phyloP scores from a whole-genome alignment of 495 filamentous ascomycete genomes.

The Penicillium silybi region DNA sequence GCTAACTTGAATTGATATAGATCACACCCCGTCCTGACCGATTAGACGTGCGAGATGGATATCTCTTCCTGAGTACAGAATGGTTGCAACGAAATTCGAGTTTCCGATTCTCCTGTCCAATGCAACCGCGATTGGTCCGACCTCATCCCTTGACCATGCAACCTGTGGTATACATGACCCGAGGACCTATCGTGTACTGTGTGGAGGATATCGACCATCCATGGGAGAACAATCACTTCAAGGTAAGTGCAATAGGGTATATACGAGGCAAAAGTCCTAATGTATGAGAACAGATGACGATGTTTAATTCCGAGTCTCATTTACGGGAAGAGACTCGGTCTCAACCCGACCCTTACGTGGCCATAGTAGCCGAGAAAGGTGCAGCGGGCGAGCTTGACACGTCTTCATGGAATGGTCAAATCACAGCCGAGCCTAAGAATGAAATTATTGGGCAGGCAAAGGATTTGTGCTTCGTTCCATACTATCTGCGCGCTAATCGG shows the following conservation, averaged over 20 bases:
- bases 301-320: constrained; percentile 17
- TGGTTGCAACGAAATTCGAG: constrained; percentile 28
- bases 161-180: constrained; percentile 44
- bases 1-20: constrained; percentile 16
- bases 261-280: background rate
- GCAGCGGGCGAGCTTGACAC: constrained; percentile 30
- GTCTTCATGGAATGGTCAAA: constrained; percentile 24
- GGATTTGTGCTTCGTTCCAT: constrained; percentile 45
- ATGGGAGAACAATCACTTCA: constrained; percentile 57
- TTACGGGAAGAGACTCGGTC: constrained; percentile 18
- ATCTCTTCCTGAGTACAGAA: constrained; percentile 38
- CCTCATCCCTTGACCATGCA: constrained; percentile 52
- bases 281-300: constrained; percentile 4
- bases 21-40: constrained; percentile 20
- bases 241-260: constrained; percentile 18
- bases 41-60: constrained; percentile 38
- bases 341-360: constrained; percentile 26
- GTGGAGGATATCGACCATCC: constrained; percentile 54
- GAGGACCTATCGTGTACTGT: constrained; percentile 57
- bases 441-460: constrained; percentile 11
- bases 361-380: constrained; percentile 31
- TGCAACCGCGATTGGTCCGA: constrained; percentile 43
- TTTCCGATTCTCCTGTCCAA: constrained; percentile 37
- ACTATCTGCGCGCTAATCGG: constrained; percentile 49
- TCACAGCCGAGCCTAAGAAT: constrained; percentile 10